Evolutionary conservation across 164 flowering plant genomes (phyloP).

Genomic region (Magnolia officinalis): DNA sequence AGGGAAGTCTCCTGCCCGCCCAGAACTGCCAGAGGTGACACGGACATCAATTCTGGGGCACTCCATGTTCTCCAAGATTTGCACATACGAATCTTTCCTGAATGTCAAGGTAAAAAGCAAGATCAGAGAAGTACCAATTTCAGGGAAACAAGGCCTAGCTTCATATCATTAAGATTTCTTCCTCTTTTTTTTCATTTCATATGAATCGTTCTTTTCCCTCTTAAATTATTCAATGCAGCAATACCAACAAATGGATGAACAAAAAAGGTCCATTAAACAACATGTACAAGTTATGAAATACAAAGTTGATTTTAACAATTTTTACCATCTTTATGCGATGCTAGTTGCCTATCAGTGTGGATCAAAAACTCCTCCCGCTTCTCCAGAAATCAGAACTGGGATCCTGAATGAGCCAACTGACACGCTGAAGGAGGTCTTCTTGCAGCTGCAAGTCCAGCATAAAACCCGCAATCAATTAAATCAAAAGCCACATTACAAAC

Average conservation of each 20-base stretch:
- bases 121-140: constrained; percentile 4
- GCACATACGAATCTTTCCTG: constrained; percentile 67
- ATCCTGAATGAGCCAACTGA: constrained; percentile 44
- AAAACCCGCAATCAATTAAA: constrained; percentile 19
- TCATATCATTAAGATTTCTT: not conserved
- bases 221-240: not conserved
- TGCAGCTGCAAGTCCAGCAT: constrained; percentile 52
- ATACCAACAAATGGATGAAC: not conserved
- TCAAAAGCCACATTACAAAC: not conserved
- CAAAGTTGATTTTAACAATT: not conserved
- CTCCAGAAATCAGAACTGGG: constrained; percentile 68
- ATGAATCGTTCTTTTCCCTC: not conserved
- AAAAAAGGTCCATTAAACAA: not conserved
- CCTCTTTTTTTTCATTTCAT: not conserved
- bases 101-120: constrained; percentile 7
- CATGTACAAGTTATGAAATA: not conserved
- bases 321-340: constrained; percentile 74
- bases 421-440: constrained; percentile 45
- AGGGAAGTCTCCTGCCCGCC: constrained; percentile 64
- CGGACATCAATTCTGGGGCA: constrained; percentile 64
- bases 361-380: constrained; percentile 72
- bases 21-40: constrained; percentile 86
- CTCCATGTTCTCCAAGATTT: constrained; percentile 70
- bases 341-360: constrained; percentile 54
- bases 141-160: not conserved